Base-by-base conservation (phyloP, 2,329 filamentous ascomycete species). In the Colletotrichum spinosum region DNA sequence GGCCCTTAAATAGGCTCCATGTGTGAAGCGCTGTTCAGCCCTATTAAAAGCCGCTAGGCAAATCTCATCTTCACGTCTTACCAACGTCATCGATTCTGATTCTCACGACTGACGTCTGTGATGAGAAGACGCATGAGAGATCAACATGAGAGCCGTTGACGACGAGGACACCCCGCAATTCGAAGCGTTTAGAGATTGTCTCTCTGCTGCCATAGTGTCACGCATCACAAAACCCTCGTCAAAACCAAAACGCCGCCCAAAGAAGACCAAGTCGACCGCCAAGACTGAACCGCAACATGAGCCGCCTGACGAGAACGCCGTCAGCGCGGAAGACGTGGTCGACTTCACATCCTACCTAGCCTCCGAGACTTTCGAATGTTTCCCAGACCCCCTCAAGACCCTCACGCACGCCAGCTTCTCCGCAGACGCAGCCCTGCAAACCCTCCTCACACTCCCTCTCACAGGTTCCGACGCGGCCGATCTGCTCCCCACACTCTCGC, bases 281-380 rank as follows among this genome's bases (percentile, higher is more conserved):
- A 52, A n/a, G 6, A 8, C 39, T 39, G 50, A 39, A 41, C 17
- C 17, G 37, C 46, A 58, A 34, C 35, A 45, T 25, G 59, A 53
- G 50, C n/a, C 8, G 39, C 6, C 49, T n/a, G 41, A 50, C 42
- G 65, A 55, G 7, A n/a, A 53, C 34, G 46, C 69, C 6, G 52
- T 65, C 12, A 73, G 87, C 69, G 86, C 86, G 6, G 90, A 91
- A 70, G 92, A 94, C 59, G 78, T 96, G 25, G 86, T 88, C 34
- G 93, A 97, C 1, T 97, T 97, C 77, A 88, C 92, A 58, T 89
- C 94, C 81, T 96, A 94, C 76, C 84, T 96, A 37, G 88, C 92
- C 33, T 78, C 80, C 52, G 86, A 92, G 73, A 87, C 90, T 57
- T 97, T 95, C 76, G 78, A 83, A 6, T 81, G 79, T 41, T 83